Evolutionary conservation across 2,329 filamentous ascomycete species (phyloP).

Genomic region (Colletotrichum tofieldiae): DNA sequence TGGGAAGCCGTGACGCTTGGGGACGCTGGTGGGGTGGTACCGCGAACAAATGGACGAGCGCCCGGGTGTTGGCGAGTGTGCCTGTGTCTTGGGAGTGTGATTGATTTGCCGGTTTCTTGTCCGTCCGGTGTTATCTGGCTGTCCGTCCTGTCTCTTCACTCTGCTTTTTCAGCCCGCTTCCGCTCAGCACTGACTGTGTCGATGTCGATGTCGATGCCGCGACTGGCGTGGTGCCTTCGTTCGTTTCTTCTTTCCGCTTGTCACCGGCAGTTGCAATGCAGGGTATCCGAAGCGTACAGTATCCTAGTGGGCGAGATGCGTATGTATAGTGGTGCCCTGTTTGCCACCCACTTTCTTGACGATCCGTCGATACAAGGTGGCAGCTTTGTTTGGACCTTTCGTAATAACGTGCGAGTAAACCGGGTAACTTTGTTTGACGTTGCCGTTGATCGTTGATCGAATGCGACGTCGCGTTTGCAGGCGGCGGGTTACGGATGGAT

Average conservation of each 20-base stretch:
- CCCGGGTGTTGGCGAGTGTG: constrained; percentile 28
- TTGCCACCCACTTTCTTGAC: not conserved
- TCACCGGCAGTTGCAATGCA: constrained; percentile 19
- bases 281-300: not conserved
- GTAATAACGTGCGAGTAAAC: constrained; percentile 26
- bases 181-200: constrained; percentile 11
- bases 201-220: constrained; percentile 13
- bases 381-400: constrained; percentile 22
- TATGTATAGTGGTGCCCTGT: constrained; percentile 4
- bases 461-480: constrained; percentile 35
- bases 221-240: constrained; percentile 1
- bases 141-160: not conserved
- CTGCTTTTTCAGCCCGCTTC: not conserved
- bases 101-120: constrained; percentile 39
- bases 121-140: constrained; percentile 26
- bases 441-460: constrained; percentile 30
- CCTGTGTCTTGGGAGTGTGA: constrained; percentile 35
- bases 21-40: constrained; percentile 3
- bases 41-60: not conserved
- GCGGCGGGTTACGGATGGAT: not conserved
- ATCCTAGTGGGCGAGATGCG: not conserved
- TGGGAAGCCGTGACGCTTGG: constrained; percentile 15
- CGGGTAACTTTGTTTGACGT: constrained; percentile 33
- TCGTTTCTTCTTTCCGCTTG: constrained; percentile 6
- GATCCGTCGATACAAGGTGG: not conserved